phyloP scores from a whole-genome alignment of 2,329 filamentous ascomycete species.

The Aspergillus spinulosporus region DNA sequence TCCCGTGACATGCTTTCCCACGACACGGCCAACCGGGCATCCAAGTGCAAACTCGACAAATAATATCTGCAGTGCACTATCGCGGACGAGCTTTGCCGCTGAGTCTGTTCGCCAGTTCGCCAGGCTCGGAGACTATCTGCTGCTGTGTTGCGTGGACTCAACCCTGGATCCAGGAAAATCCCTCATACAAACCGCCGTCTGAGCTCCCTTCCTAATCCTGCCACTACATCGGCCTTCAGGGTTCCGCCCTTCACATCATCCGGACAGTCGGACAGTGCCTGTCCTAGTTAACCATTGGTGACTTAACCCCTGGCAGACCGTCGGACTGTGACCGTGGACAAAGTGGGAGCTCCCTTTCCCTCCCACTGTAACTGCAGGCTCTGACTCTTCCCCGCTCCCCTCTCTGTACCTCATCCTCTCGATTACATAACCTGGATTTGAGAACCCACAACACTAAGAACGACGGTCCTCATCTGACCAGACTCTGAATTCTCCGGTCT shows the following conservation, averaged over 20 bases:
- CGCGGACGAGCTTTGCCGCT: conserved; percentile 4
- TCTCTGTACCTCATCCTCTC: conserved; percentile 14
- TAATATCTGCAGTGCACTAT: conserved; percentile 10
- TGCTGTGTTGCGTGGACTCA: conserved; percentile 16
- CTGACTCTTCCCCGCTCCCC: conserved; percentile 10
- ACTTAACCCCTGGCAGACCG: conserved; percentile 3
- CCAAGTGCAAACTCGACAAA: conserved; percentile 1
- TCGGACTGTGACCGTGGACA: background rate
- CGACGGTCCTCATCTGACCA: background rate
- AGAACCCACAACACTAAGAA: background rate
- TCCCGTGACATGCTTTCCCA: background rate
- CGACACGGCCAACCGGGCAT: conserved; percentile 9
- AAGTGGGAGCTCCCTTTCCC: conserved; percentile 9
- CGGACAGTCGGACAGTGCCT: conserved; percentile 1
- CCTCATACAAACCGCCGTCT: conserved; percentile 23
- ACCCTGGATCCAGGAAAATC: conserved; percentile 23
- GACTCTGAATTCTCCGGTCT: background rate
- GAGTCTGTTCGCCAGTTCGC: background rate
- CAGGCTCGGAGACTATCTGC: conserved; percentile 10
- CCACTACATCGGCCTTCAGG: conserved; percentile 13
- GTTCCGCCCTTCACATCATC: conserved; percentile 16
- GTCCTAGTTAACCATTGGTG: conserved; percentile 9
- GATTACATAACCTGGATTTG: conserved; percentile 17
- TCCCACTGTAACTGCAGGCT: conserved; percentile 4
- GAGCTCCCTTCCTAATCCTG: background rate